Evolutionary conservation across 2,329 filamentous ascomycete genomes (phyloP).

Genomic region (Fusarium buxicola): DNA sequence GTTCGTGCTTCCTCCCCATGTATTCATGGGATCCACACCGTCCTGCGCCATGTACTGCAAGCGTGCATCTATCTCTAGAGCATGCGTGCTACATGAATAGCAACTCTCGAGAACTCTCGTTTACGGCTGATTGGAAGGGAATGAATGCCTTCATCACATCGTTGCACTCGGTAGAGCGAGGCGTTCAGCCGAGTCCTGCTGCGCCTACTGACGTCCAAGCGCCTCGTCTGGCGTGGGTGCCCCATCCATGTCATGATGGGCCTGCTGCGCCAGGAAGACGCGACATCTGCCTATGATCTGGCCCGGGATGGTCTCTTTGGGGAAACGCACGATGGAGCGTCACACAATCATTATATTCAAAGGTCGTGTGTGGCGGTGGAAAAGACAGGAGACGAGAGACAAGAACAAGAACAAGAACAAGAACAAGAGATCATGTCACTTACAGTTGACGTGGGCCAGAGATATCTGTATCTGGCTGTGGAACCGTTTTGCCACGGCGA

Average conservation of each 20-base stretch:
- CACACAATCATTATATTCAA: constrained; percentile 1
- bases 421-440: constrained; percentile 42
- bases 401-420: constrained; percentile 6
- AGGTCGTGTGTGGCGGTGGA: background rate
- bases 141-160: constrained; percentile 20
- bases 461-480: constrained; percentile 35
- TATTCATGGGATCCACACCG: constrained; percentile 7
- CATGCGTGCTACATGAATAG: constrained; percentile 26
- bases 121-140: background rate
- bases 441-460: constrained; percentile 44
- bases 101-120: constrained; percentile 15
- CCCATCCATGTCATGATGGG: constrained; percentile 19
- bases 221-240: constrained; percentile 18
- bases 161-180: constrained; percentile 17
- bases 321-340: background rate
- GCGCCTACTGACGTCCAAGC: constrained; percentile 27
- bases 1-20: constrained; percentile 2
- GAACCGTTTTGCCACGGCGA: constrained; percentile 50
- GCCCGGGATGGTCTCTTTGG: background rate
- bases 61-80: constrained; percentile 11
- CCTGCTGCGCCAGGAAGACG: constrained; percentile 19
- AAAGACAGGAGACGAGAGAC: constrained; percentile 3
- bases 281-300: constrained; percentile 9
- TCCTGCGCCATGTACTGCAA: constrained; percentile 17
- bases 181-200: constrained; percentile 13